phyloP scores from a whole-genome alignment of 2,329 filamentous ascomycete genomes.

The Fusarium sp. region DNA sequence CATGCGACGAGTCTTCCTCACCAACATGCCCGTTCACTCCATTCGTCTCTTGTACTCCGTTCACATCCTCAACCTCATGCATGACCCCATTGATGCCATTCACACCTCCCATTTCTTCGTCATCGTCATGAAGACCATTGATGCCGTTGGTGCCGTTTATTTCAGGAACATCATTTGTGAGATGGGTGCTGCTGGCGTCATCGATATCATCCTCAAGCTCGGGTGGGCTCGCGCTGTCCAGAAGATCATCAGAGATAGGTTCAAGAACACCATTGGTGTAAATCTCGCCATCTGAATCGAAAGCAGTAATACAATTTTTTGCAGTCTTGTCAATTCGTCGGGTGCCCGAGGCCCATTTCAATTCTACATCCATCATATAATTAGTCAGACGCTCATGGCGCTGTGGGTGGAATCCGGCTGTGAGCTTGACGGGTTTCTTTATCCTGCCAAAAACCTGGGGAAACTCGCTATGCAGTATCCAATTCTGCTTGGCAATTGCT shows the following conservation, averaged over 20 bases:
- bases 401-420: slow-evolving; percentile 37
- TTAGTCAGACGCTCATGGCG: slow-evolving; percentile 48
- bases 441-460: slow-evolving; percentile 54
- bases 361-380: slow-evolving; percentile 60
- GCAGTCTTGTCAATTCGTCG: slow-evolving; percentile 52
- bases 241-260: slow-evolving; percentile 28
- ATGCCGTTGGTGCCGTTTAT: slow-evolving; percentile 4
- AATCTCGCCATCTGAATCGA: slow-evolving; percentile 47
- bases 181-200: neutral
- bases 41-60: neutral
- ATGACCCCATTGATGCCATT: slow-evolving; percentile 19
- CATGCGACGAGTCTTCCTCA: slow-evolving; percentile 47
- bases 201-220: slow-evolving; percentile 25
- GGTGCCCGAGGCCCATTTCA: slow-evolving; percentile 57
- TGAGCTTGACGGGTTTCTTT: slow-evolving; percentile 48
- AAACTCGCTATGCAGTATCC: slow-evolving; percentile 54
- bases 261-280: slow-evolving; percentile 39
- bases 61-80: neutral
- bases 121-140: slow-evolving; percentile 12
- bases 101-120: slow-evolving; percentile 1
- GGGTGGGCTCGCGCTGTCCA: slow-evolving; percentile 20
- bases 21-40: slow-evolving; percentile 32
- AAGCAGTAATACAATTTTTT: slow-evolving; percentile 55
- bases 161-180: slow-evolving; percentile 18
- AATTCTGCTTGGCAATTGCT: slow-evolving; percentile 41